Base-by-base conservation (phyloP, 495 filamentous ascomycete species). In the Talaromyces ruber region DNA sequence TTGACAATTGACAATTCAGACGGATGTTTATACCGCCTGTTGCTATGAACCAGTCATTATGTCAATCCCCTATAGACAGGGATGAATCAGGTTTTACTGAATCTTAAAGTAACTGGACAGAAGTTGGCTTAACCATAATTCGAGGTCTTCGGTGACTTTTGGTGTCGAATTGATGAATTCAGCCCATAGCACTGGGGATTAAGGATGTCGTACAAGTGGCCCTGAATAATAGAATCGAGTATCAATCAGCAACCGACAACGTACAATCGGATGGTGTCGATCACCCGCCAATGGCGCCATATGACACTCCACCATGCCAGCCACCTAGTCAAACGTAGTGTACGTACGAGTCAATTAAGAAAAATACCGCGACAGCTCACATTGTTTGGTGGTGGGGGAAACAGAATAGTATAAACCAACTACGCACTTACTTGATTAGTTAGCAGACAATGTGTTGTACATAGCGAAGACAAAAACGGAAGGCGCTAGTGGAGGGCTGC, bases 221-320 rank as follows among this genome's bases (percentile, higher is more conserved):
- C n/a, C 22, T 26, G 18, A 47, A 47, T 47, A 47, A 47, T 47
- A n/a, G 43, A 47, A 47, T 47, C 43, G 43, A 21, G 21, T 14
- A 22, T 52, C 47, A 52, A 52, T 52, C 22, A 22, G 8, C 16
- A 55, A 55, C 16, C 30, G 30, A 29, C 24, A n/a, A 11, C 1
- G 21, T 16, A 54, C n/a, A n/a, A n/a, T 55, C 52, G 16, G 26
- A 55, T 6, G 22, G 5, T 54, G 54, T 30, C 54, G 54, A 57
- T 57, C 54, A 57, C 54, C 54, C 54, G 54, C 54, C 50, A 57
- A 57, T 57, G 24, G 54, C 22, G 26, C 18, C 24, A 25, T 24
- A 7, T 52, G 18, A 8, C 6, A 52, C 51, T 54, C 51, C 51
- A 28, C 51, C 50, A 52, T 22, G 24, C 28, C 51, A 54, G 12